A percentile compares a stretch with the other conserved stretches of the same genome.
Evolutionary conservation across 1,284 basidiomycete species (phyloP).

Genomic region (Rugosomyces carneus): DNA sequence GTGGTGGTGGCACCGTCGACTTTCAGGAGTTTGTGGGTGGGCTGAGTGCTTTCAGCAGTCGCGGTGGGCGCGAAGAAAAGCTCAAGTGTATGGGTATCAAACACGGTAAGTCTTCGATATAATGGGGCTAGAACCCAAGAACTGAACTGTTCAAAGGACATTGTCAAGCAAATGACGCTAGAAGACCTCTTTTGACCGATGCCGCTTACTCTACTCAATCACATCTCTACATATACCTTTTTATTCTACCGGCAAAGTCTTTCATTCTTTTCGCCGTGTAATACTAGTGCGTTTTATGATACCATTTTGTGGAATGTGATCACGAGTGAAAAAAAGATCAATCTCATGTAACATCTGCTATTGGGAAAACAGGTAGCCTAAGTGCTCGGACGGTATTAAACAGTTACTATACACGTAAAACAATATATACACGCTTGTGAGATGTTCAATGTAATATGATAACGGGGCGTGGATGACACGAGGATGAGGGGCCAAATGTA

Average conservation of each 20-base stretch:
- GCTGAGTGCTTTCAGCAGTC: constrained; percentile 93
- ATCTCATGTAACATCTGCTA: background rate
- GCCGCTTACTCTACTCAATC: background rate
- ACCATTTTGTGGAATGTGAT: background rate
- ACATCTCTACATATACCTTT: constrained; percentile 12
- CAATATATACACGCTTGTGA: background rate
- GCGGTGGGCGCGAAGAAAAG: constrained; percentile 96
- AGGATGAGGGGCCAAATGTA: constrained; percentile 3
- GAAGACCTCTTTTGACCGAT: constrained; percentile 77
- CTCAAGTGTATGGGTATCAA: constrained; percentile 92
- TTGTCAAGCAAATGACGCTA: constrained; percentile 98
- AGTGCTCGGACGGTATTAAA: no score
- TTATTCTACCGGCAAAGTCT: constrained; percentile 7
- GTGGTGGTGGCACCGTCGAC: constrained; percentile 96
- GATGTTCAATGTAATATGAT: background rate
- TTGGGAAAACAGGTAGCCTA: no score
- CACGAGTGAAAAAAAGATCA: no score
- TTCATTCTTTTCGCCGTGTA: background rate
- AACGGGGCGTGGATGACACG: background rate
- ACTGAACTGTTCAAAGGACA: constrained; percentile 48
- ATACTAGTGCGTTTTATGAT: background rate
- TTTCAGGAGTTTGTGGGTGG: constrained; percentile 99
- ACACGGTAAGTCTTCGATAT: constrained; percentile 59
- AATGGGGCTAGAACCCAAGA: background rate
- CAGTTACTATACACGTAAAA: no score